Evolutionary conservation across 495 filamentous ascomycete genomes (phyloP), one percentile per base, ranked within the genome.

Genomic region (Penicillium angulare): DNA sequence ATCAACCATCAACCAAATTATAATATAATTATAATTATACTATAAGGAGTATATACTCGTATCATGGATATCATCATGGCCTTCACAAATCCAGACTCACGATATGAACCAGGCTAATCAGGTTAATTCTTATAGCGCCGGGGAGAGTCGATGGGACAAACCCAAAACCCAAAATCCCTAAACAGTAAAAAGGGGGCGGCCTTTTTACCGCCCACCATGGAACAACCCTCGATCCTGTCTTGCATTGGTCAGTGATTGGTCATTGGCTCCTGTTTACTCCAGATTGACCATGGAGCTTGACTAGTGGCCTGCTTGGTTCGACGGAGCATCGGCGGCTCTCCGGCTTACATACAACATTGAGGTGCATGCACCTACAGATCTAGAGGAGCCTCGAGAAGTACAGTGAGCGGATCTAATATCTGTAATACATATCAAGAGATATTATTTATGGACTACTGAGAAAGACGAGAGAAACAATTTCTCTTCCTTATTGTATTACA

Each of bases 271-370:
- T 8, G 2, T 26, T 26, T 44, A 33, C 43, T 46, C 43, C 43
- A 46, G 43, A 36, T 48, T 26, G 45, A 21, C 23, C 21, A 36
- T 39, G 12, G 21, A 21, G 10, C 18, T 35, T 9, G 18, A 17
- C 34, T 18, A 8, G 12, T 38, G 33, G 12, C 32, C 32, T 20
- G 9, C 44, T 46, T 34, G 27, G 23, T 43, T 12, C 5, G 47
- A 51, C 61, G 58, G 61, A 65, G 52, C 48, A 36, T 57, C 56
- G 59, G 59, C 59, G 56, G 56, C 59, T 63, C 59, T 65, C 62
- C 59, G 62, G 62, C 23, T n/a, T 18, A 16, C 32, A 8, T 15
- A n/a, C n/a, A n/a, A n/a, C n/a, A n/a, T n/a, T n/a, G n/a, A n/a
- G n/a, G n/a, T 39, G 43, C 26, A 18, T 15, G 5, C 10, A 38